phyloP scores from a whole-genome alignment of 306 rosid genomes.

The Corylus avellana region DNA sequence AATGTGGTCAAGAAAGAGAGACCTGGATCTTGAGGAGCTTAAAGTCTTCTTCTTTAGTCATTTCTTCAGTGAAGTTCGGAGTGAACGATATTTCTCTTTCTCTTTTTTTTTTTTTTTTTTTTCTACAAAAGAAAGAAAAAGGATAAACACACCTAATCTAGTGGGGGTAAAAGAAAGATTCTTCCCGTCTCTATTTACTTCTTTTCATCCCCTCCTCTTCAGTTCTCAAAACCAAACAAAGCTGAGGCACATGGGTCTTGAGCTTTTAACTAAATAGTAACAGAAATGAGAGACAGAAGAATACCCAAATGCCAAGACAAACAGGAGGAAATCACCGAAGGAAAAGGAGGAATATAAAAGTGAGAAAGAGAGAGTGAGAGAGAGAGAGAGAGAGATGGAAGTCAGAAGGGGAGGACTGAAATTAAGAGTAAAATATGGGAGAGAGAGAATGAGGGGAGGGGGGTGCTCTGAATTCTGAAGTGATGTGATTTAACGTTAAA shows the following conservation, averaged over 20 bases:
- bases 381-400: neutral
- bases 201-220: neutral
- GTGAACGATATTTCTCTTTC: slow-evolving; percentile 25
- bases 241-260: slow-evolving; percentile 49
- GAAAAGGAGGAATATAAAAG: neutral
- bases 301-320: slow-evolving; percentile 29
- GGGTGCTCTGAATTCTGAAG: slow-evolving; percentile 42
- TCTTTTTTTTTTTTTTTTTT: slow-evolving; percentile 19
- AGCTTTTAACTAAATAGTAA: slow-evolving; percentile 6
- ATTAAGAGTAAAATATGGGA: neutral
- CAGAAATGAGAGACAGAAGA: neutral
- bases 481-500: slow-evolving; percentile 63
- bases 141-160: slow-evolving; percentile 18
- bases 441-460: slow-evolving; percentile 1
- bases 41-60: slow-evolving; percentile 94
- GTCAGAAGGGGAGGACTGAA: slow-evolving; percentile 1
- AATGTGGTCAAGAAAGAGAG: slow-evolving; percentile 29
- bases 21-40: slow-evolving; percentile 98
- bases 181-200: slow-evolving; percentile 15
- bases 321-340: slow-evolving; percentile 19
- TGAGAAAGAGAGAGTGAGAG: too few relatives aligned
- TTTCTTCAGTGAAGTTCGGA: slow-evolving; percentile 63
- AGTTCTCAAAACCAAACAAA: slow-evolving; percentile 44
- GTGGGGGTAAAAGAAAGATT: slow-evolving; percentile 27
- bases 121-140: slow-evolving; percentile 20